Percentiles rank a stretch among this genome's conserved stretches.
phyloP scores from a whole-genome alignment of 2,329 filamentous ascomycete species.

The Hypoxylon sp. region DNA sequence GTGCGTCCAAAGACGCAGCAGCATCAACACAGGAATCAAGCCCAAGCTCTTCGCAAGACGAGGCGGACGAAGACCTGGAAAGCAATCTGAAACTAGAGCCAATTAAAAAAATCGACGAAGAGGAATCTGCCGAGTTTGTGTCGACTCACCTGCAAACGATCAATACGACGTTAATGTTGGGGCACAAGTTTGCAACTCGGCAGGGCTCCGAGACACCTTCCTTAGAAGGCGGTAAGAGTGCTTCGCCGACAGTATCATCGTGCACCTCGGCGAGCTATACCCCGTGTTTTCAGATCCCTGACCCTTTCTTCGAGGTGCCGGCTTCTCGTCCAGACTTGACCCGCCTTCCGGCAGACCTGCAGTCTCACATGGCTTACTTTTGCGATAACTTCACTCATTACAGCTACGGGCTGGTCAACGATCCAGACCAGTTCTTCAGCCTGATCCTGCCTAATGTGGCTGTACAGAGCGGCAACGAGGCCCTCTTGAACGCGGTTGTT shows the following conservation, averaged over 20 bases:
- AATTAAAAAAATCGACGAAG: constrained; percentile 64
- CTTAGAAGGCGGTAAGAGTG: constrained; percentile 58
- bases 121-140: constrained; percentile 53
- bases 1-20: constrained; percentile 50
- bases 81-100: constrained; percentile 56
- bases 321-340: constrained; percentile 57
- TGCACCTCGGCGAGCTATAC: constrained; percentile 51
- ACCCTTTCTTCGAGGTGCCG: constrained; percentile 41
- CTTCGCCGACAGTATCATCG: constrained; percentile 61
- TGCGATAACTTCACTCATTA: constrained; percentile 78
- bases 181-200: constrained; percentile 49
- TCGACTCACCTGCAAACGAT: constrained; percentile 45
- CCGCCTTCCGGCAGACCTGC: constrained; percentile 72
- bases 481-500: constrained; percentile 84
- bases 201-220: constrained; percentile 63
- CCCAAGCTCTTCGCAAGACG: constrained; percentile 62
- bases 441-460: constrained; percentile 75
- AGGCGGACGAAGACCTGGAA: constrained; percentile 57
- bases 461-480: constrained; percentile 69
- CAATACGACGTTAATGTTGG: constrained; percentile 50
- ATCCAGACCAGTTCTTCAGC: constrained; percentile 76
- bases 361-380: constrained; percentile 81
- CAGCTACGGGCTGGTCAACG: constrained; percentile 81
- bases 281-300: constrained; percentile 44
- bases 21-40: constrained; percentile 53